A percentile compares a stretch with the other conserved stretches of the same genome.
Conservation (phyloP, 257 asterid genomes). For the Phtheirospermum japonicum region DNA sequence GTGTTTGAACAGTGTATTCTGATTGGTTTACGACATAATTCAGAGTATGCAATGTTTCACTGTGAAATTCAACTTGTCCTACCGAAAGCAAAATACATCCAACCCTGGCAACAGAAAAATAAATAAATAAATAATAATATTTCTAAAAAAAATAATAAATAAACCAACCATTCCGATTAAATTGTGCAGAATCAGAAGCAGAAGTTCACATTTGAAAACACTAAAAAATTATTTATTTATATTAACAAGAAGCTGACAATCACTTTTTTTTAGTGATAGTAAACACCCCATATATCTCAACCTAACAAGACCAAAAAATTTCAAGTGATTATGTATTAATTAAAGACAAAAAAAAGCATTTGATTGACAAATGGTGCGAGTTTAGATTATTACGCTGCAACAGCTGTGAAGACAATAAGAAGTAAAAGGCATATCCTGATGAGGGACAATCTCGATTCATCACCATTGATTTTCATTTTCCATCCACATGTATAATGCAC, state of each 20-base stretch:
- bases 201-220: not conserved
- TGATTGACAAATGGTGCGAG: slow-evolving; percentile 17
- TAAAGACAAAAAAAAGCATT: too few species aligned
- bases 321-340: not conserved
- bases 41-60: slow-evolving; percentile 71
- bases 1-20: slow-evolving; percentile 79
- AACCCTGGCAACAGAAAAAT: slow-evolving; percentile 45
- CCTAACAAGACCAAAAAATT: not conserved
- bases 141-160: too few species aligned
- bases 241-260: too few species aligned
- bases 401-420: slow-evolving; percentile 69
- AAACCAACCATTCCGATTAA: not conserved
- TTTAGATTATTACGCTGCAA: slow-evolving; percentile 70
- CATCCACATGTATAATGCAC: slow-evolving; percentile 75
- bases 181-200: not conserved
- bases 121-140: not conserved
- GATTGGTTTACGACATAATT: slow-evolving; percentile 90
- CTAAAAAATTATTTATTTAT: too few species aligned
- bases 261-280: too few species aligned
- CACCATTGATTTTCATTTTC: slow-evolving; percentile 54
- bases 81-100: slow-evolving; percentile 92
- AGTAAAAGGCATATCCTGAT: slow-evolving; percentile 58
- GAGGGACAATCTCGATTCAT: slow-evolving; percentile 48
- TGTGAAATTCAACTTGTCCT: slow-evolving; percentile 80
- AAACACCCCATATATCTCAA: too few species aligned